A percentile compares a stretch with the other conserved stretches of the same genome.
Conservation (phyloP, 805 yeast species). For the Starmerella potacharoeniae region DNA sequence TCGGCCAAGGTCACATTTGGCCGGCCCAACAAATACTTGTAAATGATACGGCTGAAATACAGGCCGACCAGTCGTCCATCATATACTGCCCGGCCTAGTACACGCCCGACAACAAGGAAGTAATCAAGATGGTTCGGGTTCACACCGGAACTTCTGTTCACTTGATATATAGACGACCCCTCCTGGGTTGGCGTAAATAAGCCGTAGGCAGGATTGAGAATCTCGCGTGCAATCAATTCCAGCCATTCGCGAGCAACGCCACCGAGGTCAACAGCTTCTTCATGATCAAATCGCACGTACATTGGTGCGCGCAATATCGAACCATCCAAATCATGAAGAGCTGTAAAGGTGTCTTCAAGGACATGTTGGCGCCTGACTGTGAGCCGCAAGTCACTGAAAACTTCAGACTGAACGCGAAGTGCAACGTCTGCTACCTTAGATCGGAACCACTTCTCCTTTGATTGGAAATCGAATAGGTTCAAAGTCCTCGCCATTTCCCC, state of each 20-base stretch:
- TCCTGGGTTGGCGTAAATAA: slow-evolving; percentile 82
- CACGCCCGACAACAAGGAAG: slow-evolving; percentile 86
- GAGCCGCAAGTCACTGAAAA: slow-evolving; percentile 39
- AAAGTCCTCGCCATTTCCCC: slow-evolving; percentile 81
- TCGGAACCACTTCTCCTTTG: slow-evolving; percentile 75
- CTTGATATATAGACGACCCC: slow-evolving; percentile 89
- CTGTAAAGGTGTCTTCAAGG: slow-evolving; percentile 77
- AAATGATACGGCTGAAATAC: slow-evolving; percentile 90
- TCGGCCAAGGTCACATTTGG: slow-evolving; percentile 70
- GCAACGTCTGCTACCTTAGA: slow-evolving; percentile 37
- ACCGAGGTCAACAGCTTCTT: slow-evolving; percentile 96
- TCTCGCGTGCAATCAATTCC: slow-evolving; percentile 83
- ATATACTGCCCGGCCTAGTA: slow-evolving; percentile 86
- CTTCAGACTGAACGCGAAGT: slow-evolving; percentile 19
- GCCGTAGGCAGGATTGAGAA: slow-evolving; percentile 93
- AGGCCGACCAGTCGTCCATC: slow-evolving; percentile 83
- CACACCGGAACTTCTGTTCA: slow-evolving; percentile 71
- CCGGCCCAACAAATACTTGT: slow-evolving; percentile 70
- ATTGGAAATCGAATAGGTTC: slow-evolving; percentile 84
- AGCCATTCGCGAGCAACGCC: slow-evolving; percentile 98
- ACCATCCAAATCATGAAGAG: slow-evolving; percentile 64
- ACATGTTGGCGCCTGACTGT: slow-evolving; percentile 80
- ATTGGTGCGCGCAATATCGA: slow-evolving; percentile 41
- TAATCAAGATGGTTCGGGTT: slow-evolving; percentile 78
- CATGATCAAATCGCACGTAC: slow-evolving; percentile 79